Percentiles rank a stretch among this genome's conserved stretches.
These are phyloP conservation scores for Geotrichum ghanense DNA, from an alignment of 805 yeast species.

Conservation along the genomic window DNA sequence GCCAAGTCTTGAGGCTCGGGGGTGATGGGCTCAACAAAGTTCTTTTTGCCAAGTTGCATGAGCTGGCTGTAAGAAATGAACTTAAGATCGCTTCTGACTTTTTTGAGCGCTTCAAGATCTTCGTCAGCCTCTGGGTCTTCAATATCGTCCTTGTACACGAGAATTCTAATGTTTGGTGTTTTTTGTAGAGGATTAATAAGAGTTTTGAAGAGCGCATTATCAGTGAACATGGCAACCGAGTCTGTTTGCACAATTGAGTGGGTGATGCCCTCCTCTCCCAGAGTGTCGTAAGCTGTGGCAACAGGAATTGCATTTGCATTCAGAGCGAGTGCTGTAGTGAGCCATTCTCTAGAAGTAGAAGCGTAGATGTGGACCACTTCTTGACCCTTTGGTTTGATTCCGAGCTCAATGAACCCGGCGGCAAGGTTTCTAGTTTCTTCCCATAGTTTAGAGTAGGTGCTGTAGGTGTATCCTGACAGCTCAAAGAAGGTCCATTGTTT, in stretches of 20 bases:
- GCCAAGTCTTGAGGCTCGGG: conserved; percentile 51
- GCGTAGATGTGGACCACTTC: conserved; percentile 78
- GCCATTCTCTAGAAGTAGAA: conserved; percentile 79
- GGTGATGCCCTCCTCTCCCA: conserved; percentile 72
- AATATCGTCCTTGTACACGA: conserved; percentile 60
- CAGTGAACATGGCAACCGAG: conserved; percentile 71
- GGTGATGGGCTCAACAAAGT: conserved; percentile 31
- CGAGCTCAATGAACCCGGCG: conserved; percentile 64
- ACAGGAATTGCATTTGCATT: conserved; percentile 70
- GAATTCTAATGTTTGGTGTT: conserved; percentile 48
- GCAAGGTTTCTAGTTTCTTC: conserved; percentile 44
- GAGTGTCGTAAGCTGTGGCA: conserved; percentile 93
- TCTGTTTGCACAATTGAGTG: conserved; percentile 79
- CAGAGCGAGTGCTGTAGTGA: conserved; percentile 73
- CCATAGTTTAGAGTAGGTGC: conserved; percentile 48
- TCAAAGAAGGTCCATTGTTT: conserved; percentile 87
- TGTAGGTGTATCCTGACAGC: conserved; percentile 56
- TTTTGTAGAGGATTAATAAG: conserved; percentile 62
- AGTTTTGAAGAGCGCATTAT: conserved; percentile 55
- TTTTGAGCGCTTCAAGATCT: conserved; percentile 38
- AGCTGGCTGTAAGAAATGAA: conserved; percentile 58
- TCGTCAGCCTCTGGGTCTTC: conserved; percentile 54
- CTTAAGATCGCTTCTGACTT: conserved; percentile 61
- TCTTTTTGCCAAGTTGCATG: conserved; percentile 45
- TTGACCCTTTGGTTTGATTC: conserved; percentile 48